Conservation (phyloP, 805 yeast genomes). For the Candida xyloterini region DNA sequence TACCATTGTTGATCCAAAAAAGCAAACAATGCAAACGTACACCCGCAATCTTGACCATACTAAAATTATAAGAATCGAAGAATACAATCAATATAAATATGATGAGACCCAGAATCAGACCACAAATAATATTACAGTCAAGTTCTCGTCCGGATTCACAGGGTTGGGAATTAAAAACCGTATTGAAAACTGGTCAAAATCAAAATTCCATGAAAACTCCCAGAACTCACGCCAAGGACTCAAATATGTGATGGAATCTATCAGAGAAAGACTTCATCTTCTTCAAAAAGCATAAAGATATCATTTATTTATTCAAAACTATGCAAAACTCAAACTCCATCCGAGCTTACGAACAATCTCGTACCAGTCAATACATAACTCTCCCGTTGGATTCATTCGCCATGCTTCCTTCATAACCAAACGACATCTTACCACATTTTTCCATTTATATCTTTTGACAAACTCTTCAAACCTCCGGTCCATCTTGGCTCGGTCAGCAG, state of each 20-base stretch:
- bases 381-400: slow-evolving; percentile 49
- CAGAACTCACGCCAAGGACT: slow-evolving; percentile 68
- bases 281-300: slow-evolving; percentile 1
- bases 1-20: slow-evolving; percentile 64
- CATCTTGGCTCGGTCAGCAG: slow-evolving; percentile 52
- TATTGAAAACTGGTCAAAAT: slow-evolving; percentile 80
- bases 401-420: slow-evolving; percentile 47
- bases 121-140: slow-evolving; percentile 49
- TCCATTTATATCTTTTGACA: slow-evolving; percentile 62
- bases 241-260: slow-evolving; percentile 65
- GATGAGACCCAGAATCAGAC: slow-evolving; percentile 35
- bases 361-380: slow-evolving; percentile 69
- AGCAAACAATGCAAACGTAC: slow-evolving; percentile 58
- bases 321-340: slow-evolving; percentile 81
- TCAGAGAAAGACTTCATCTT: slow-evolving; percentile 22
- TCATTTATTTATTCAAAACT: slow-evolving; percentile 9
- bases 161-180: slow-evolving; percentile 61
- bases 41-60: slow-evolving; percentile 84
- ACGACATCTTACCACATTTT: slow-evolving; percentile 51
- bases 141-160: slow-evolving; percentile 67
- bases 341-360: slow-evolving; percentile 60
- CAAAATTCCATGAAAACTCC: slow-evolving; percentile 65
- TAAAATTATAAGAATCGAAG: slow-evolving; percentile 73
- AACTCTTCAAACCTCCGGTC: slow-evolving; percentile 50
- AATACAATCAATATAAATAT: slow-evolving; percentile 55